Evolutionary conservation across 371 early-diverging fungal species (phyloP), one percentile per base, ranked within the genome.

Genomic region (Zychaea mexicana): DNA sequence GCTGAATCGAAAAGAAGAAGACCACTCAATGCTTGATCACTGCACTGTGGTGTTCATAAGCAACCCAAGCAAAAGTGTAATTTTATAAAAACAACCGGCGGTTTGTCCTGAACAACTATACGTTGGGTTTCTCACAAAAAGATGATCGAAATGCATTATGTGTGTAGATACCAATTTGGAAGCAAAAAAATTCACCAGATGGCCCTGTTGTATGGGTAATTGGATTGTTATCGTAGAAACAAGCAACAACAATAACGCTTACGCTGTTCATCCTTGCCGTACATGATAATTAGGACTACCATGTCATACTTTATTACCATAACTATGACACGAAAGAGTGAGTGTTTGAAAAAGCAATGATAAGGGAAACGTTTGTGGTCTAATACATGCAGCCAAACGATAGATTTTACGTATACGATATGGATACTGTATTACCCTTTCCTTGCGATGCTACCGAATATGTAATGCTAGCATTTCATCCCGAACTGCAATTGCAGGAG

Each of bases 231-330:
- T 52, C 13, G 0, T 22, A 28, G 13, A 19, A 31, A 31, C 17
- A 22, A n/a, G n/a, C n/a, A n/a, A n/a, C n/a, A n/a, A n/a, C n/a
- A n/a, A n/a, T n/a, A n/a, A n/a, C n/a, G n/a, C n/a, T n/a, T n/a
- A n/a, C n/a, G n/a, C n/a, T n/a, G n/a, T n/a, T n/a, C n/a, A n/a
- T n/a, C n/a, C n/a, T n/a, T n/a, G n/a, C n/a, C n/a, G n/a, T n/a
- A n/a, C n/a, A n/a, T n/a, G n/a, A n/a, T 33, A 8, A 12, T 28
- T 52, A 80, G 80, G 81, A 80, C 62, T 80, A 80, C 57, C 81
- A 80, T 69, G 81, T 80, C 13, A 66, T 80, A 15, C 28, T 80
- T 2, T 53, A 60, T 15, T 64, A 65, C 26, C 32, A 56, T n/a
- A 49, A 60, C 19, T 32, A 52, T 6, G 28, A 30, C 6, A 38